Conservation (phyloP, 441 rosid species). For the Capsella rubella region DNA sequence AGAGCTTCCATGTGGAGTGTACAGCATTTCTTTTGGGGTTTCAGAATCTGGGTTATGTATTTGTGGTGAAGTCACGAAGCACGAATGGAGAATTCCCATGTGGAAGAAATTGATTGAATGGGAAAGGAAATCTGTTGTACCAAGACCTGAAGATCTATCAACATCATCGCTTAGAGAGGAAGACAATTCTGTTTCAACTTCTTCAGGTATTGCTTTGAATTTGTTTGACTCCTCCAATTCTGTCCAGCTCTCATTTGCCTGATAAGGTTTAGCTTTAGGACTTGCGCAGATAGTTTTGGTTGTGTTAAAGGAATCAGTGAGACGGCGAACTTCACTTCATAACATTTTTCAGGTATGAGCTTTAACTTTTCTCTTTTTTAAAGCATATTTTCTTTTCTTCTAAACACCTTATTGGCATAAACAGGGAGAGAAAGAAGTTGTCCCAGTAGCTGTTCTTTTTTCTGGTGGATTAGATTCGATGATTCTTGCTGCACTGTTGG, state of each 20-base stretch:
- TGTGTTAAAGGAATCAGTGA: conserved; percentile 69
- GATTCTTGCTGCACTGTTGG: conserved; percentile 86
- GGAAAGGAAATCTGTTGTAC: conserved; percentile 70
- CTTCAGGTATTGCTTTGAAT: conserved; percentile 35
- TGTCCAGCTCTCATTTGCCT: conserved; percentile 18
- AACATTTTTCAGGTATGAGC: conserved; percentile 62
- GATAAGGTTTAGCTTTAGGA: conserved; percentile 47
- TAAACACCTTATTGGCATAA: conserved; percentile 32
- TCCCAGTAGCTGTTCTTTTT: conserved; percentile 87
- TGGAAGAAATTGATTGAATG: conserved; percentile 70
- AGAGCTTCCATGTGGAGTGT: conserved; percentile 89
- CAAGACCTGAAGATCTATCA: conserved; percentile 53
- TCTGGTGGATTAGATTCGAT: conserved; percentile 97
- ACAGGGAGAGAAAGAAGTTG: conserved; percentile 60
- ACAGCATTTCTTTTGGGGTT: conserved; percentile 59
- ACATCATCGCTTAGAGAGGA: conserved; percentile 38
- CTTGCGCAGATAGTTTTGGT: conserved; percentile 63
- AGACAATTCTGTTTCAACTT: conserved; percentile 26
- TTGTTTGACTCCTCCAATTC: not conserved
- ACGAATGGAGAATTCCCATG: conserved; percentile 62
- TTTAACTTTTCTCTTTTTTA: not conserved
- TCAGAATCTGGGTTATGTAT: conserved; percentile 44
- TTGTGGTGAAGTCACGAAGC: conserved; percentile 63
- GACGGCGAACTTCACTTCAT: conserved; percentile 63
- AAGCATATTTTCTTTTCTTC: not conserved